A percentile compares a stretch with the other conserved stretches of the same genome.
Conservation (phyloP, 2,329 filamentous ascomycete species). For the Cordyceps javanica region DNA sequence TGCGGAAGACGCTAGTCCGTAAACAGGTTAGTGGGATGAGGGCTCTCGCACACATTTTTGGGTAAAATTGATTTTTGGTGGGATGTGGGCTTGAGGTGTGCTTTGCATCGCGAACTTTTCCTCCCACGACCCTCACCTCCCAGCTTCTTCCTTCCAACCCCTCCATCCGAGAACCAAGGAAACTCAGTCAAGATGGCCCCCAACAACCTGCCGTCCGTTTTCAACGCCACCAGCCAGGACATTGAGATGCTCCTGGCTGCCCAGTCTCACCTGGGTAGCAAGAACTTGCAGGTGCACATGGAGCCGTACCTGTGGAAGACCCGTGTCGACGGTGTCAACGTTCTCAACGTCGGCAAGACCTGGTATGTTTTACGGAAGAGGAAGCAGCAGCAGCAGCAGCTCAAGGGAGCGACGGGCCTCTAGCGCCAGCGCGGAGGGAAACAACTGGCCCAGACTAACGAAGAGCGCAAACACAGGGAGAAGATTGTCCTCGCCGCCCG, state of each 20-base stretch:
- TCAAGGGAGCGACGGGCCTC: no score
- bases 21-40: conserved; percentile 24
- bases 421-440: no score
- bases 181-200: conserved; percentile 75
- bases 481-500: conserved; percentile 98
- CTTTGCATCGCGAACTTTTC: conserved; percentile 36
- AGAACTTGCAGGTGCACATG: conserved; percentile 99
- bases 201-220: conserved; percentile 85
- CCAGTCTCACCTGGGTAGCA: conserved; percentile 93
- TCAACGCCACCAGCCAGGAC: conserved; percentile 97
- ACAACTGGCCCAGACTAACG: background rate
- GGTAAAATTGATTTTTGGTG: conserved; percentile 24
- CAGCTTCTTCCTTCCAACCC: conserved; percentile 21
- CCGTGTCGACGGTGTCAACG: conserved; percentile 94
- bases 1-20: conserved; percentile 16
- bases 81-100: conserved; percentile 13
- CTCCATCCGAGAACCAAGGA: conserved; percentile 27
- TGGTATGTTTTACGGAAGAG: no score
- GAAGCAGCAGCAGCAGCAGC: no score
- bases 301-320: conserved; percentile 99
- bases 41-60: conserved; percentile 34
- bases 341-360: conserved; percentile 99
- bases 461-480: conserved; percentile 59
- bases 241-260: conserved; percentile 99
- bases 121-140: conserved; percentile 22